Conservation (phyloP, 257 asterid species). For the Primulina tabacum region DNA sequence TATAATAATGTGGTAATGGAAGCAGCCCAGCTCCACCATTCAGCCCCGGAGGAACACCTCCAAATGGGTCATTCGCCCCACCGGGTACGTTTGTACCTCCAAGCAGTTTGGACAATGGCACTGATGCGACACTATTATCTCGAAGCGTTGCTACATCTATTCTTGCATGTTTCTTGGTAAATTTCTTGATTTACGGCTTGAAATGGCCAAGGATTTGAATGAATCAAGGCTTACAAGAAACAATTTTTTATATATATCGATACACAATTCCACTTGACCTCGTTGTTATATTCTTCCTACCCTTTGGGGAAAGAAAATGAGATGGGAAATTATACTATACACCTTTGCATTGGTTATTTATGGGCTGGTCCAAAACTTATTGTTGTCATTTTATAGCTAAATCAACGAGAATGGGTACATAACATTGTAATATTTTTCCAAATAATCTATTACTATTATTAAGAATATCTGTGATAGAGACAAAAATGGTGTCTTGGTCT, state of each 20-base stretch:
- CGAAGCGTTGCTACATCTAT: conserved; percentile 12
- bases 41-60: conserved; percentile 26
- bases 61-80: neutral
- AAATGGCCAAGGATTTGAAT: conserved; percentile 25
- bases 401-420: no score
- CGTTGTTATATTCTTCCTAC: conserved; percentile 28
- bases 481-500: no score
- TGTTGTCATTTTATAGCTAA: no score
- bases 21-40: conserved; percentile 34
- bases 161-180: conserved; percentile 18
- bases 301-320: conserved; percentile 8
- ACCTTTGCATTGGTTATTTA: conserved; percentile 8
- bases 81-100: conserved; percentile 28
- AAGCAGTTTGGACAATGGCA: conserved; percentile 8
- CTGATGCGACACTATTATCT: conserved; percentile 4
- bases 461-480: no score
- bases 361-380: conserved; percentile 26
- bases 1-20: conserved; percentile 25
- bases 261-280: conserved; percentile 15
- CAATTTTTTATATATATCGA: conserved; percentile 11
- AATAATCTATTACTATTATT: no score
- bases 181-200: conserved; percentile 29
- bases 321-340: neutral
- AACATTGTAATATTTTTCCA: no score
- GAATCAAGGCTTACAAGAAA: neutral